Conservation (phyloP, 177 flowering plant species). For the Telopea speciosissima region DNA sequence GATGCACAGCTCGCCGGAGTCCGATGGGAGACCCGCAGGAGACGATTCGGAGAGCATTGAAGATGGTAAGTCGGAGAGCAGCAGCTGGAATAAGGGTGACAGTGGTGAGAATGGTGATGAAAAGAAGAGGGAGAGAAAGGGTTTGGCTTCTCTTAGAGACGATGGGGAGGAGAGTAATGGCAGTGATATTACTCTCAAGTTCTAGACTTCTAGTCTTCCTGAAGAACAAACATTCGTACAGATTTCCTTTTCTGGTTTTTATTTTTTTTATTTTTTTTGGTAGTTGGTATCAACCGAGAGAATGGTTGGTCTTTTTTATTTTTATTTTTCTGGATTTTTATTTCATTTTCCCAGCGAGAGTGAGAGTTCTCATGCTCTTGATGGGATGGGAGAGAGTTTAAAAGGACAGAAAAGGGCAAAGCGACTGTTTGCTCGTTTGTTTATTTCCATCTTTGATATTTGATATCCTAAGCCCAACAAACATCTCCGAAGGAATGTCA, state of each 20-base stretch:
- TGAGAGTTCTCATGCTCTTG: background rate
- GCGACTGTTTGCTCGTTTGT: slow-evolving; percentile 20
- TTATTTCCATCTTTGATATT: background rate
- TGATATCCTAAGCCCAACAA: background rate
- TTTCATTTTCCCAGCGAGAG: background rate
- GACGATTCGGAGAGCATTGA: slow-evolving; percentile 88
- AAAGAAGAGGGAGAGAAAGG: slow-evolving; percentile 39
- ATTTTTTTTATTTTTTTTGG: too few species aligned
- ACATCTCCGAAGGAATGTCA: too few species aligned
- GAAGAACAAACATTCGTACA: background rate
- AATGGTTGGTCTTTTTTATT: too few species aligned
- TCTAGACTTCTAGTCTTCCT: slow-evolving; percentile 26
- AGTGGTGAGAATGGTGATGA: slow-evolving; percentile 33
- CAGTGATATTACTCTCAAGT: slow-evolving; percentile 79
- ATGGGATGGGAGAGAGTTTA: background rate
- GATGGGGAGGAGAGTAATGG: slow-evolving; percentile 79
- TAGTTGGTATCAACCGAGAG: too few species aligned
- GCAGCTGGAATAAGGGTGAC: slow-evolving; percentile 73
- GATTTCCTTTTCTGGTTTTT: background rate
- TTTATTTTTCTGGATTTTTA: background rate
- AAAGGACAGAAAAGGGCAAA: slow-evolving; percentile 26
- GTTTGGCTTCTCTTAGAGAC: slow-evolving; percentile 43
- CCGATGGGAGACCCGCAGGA: slow-evolving; percentile 38
- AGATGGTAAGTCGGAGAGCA: slow-evolving; percentile 80
- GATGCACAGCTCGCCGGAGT: slow-evolving; percentile 61